Percentiles rank a stretch among this genome's conserved stretches.
phyloP scores from a whole-genome alignment of 306 rosid species.

The Ormosia semicastrata region DNA sequence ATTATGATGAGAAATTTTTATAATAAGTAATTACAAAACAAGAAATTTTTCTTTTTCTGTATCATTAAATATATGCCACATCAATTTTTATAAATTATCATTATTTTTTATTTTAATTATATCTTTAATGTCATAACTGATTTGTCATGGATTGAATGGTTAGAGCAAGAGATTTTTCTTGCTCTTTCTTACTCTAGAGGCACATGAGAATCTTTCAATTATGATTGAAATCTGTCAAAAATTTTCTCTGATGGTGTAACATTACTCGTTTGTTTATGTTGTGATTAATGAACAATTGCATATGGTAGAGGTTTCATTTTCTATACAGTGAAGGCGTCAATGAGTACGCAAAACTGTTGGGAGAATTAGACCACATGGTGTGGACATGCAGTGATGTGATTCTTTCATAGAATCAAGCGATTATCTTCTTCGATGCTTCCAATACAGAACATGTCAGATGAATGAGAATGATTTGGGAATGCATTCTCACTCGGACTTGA shows the following conservation, averaged over 20 bases:
- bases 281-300: background rate
- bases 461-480: conserved; percentile 31
- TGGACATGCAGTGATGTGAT: conserved; percentile 20
- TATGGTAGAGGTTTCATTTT: background rate
- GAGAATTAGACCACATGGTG: conserved; percentile 28
- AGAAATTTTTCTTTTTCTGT: too few species aligned
- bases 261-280: background rate
- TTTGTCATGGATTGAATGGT: too few species aligned
- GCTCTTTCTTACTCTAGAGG: too few species aligned
- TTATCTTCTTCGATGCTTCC: conserved; percentile 32
- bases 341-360: conserved; percentile 24
- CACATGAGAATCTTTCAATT: too few species aligned
- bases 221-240: background rate
- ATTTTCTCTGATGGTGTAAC: too few species aligned
- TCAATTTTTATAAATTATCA: too few species aligned
- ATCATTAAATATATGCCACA: too few species aligned
- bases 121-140: too few species aligned
- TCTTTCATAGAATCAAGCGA: conserved; percentile 20
- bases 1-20: too few species aligned
- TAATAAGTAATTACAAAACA: too few species aligned
- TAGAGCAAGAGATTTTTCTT: too few species aligned
- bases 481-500: conserved; percentile 35
- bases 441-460: conserved; percentile 16
- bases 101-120: too few species aligned
- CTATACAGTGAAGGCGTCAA: conserved; percentile 19